A percentile compares a stretch with the other conserved stretches of the same genome.
These are phyloP conservation scores for Coemansia sp. DNA, from an alignment of 192 early-diverging fungal species.

Conservation along the genomic window DNA sequence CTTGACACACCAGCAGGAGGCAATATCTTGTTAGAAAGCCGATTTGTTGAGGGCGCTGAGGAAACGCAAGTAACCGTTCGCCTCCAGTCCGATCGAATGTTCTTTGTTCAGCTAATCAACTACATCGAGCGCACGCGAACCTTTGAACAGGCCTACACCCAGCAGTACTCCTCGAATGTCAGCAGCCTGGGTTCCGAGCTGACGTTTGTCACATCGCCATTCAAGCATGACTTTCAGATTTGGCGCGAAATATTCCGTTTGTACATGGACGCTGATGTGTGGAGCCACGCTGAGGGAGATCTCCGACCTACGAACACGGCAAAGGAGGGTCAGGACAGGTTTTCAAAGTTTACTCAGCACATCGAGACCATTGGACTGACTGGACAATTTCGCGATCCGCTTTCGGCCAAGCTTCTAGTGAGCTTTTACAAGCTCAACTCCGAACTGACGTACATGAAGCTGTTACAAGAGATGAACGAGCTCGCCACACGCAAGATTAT, in stretches of 20 bases:
- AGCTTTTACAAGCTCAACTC: constrained; percentile 64
- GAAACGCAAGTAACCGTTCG: constrained; percentile 45
- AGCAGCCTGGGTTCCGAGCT: constrained; percentile 56
- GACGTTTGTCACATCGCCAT: constrained; percentile 65
- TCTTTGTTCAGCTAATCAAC: constrained; percentile 61
- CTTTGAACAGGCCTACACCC: constrained; percentile 60
- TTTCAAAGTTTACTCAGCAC: constrained; percentile 57
- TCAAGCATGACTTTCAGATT: constrained; percentile 73
- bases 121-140: constrained; percentile 60
- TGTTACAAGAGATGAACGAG: constrained; percentile 76
- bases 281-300: constrained; percentile 64
- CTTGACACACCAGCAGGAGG: not conserved
- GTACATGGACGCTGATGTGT: constrained; percentile 74
- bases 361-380: constrained; percentile 44
- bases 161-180: constrained; percentile 60
- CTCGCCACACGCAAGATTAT: constrained; percentile 81
- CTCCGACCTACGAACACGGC: constrained; percentile 58
- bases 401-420: constrained; percentile 44
- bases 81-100: constrained; percentile 59
- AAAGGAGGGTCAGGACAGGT: constrained; percentile 63
- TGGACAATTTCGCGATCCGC: constrained; percentile 29
- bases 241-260: constrained; percentile 69
- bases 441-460: constrained; percentile 68
- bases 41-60: constrained; percentile 12
- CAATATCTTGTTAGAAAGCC: constrained; percentile 24